Evolutionary conservation across 164 flowering plant genomes (phyloP).

Genomic region (Dillenia turbinata): DNA sequence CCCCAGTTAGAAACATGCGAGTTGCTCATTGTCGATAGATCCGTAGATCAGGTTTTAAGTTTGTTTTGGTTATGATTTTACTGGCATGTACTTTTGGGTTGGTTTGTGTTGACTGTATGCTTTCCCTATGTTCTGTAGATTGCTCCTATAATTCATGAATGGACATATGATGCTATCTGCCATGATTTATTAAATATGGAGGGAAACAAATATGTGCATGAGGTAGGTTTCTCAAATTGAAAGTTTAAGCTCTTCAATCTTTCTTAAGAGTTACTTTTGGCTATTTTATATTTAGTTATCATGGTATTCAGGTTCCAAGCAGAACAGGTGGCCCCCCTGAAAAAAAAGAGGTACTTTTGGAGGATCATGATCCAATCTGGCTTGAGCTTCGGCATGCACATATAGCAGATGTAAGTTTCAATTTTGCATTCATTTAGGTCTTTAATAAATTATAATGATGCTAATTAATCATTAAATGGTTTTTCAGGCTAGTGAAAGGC

Average conservation of each 20-base stretch:
- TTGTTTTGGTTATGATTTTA: constrained; percentile 1
- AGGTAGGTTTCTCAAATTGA: constrained; percentile 38
- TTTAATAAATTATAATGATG: constrained; percentile 5
- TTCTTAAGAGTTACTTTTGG: constrained; percentile 4
- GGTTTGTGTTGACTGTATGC: constrained; percentile 13
- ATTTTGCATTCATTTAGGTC: neutral
- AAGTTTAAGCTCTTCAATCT: neutral
- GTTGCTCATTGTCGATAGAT: constrained; percentile 87
- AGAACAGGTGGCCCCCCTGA: constrained; percentile 77
- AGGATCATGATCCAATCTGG: constrained; percentile 98
- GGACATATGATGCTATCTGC: constrained; percentile 99
- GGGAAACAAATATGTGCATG: constrained; percentile 90
- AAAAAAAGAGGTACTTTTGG: constrained; percentile 87
- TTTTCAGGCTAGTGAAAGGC: constrained; percentile 83
- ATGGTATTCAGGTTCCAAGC: constrained; percentile 56
- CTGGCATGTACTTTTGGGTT: constrained; percentile 2
- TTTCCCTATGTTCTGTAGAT: constrained; percentile 37
- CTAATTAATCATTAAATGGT: constrained; percentile 17
- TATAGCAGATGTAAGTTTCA: constrained; percentile 82
- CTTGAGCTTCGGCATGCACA: constrained; percentile 94
- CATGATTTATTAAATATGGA: constrained; percentile 90
- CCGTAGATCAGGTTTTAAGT: constrained; percentile 80
- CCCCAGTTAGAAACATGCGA: constrained; percentile 96
- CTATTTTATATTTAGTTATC: constrained; percentile 2
- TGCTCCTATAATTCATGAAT: constrained; percentile 98